These are phyloP conservation scores for Jackrogersella minutella DNA, from an alignment of 495 filamentous ascomycete genomes.

Conservation along the genomic window DNA sequence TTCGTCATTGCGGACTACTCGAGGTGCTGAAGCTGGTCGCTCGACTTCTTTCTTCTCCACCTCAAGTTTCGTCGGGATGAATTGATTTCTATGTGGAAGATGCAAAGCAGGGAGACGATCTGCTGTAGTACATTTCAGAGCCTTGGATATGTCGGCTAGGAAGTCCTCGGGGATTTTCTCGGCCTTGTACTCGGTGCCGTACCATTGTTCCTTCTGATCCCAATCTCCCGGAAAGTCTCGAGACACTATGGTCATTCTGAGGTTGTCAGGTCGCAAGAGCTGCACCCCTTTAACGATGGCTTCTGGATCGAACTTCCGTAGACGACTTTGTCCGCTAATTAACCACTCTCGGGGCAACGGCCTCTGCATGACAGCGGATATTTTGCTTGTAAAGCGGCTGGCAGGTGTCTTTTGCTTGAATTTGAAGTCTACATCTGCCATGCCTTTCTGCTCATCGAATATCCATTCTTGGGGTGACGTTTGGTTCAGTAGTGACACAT, in stretches of 20 bases:
- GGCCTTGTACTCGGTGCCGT: constrained; percentile 90
- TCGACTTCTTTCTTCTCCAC: constrained; percentile 92
- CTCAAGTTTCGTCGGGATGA: constrained; percentile 91
- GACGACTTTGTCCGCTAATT: constrained; percentile 72
- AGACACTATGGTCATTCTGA: constrained; percentile 80
- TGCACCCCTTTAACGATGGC: constrained; percentile 77
- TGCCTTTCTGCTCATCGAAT: constrained; percentile 85
- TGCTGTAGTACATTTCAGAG: constrained; percentile 62
- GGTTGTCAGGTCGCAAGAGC: constrained; percentile 87
- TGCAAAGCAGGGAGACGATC: constrained; percentile 76
- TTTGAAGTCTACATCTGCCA: constrained; percentile 91
- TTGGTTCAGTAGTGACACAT: constrained; percentile 86
- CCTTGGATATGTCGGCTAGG: constrained; percentile 70
- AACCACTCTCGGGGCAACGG: constrained; percentile 85
- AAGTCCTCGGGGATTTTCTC: constrained; percentile 84
- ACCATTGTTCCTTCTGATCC: constrained; percentile 94
- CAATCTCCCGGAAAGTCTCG: constrained; percentile 84
- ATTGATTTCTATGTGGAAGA: constrained; percentile 93
- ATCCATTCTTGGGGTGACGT: constrained; percentile 90
- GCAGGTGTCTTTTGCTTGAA: constrained; percentile 94
- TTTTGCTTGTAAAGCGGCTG: constrained; percentile 82
- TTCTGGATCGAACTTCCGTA: constrained; percentile 80
- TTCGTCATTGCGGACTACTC: constrained; percentile 87
- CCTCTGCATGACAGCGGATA: constrained; percentile 88
- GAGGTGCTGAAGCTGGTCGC: constrained; percentile 76